Percentiles rank a stretch among this genome's conserved stretches.
Conservation (phyloP, 164 flowering plant species). For the Stephania japonica region DNA sequence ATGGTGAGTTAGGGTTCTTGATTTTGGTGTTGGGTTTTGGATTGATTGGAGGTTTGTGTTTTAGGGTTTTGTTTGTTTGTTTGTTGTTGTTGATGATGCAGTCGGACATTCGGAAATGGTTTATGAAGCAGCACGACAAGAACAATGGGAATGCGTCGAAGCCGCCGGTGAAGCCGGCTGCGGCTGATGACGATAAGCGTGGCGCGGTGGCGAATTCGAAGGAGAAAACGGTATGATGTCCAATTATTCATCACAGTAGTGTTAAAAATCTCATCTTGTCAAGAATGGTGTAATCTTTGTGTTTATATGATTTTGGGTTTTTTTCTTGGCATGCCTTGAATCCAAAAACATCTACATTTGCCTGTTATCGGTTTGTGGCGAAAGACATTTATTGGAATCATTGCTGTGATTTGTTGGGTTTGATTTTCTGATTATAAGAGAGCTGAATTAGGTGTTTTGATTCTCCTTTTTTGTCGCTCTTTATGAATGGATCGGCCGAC, state of each 20-base stretch:
- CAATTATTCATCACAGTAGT: not conserved
- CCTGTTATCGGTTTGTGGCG: not conserved
- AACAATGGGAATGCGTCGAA: conserved; percentile 43
- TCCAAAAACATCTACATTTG: not conserved
- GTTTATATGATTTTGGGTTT: not conserved
- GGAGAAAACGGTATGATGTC: conserved; percentile 30
- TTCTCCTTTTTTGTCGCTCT: not conserved
- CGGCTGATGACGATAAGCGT: conserved; percentile 16
- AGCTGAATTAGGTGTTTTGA: not conserved
- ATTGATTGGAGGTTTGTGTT: not conserved
- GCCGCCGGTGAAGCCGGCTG: conserved; percentile 25
- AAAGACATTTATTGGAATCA: not conserved
- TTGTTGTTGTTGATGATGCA: conserved; percentile 14
- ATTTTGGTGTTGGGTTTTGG: not conserved
- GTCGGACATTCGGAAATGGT: conserved; percentile 91
- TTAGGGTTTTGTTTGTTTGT: not conserved
- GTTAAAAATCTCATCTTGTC: not conserved
- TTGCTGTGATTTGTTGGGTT: not conserved
- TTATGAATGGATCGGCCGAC: no score
- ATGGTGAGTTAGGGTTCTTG: conserved; percentile 20
- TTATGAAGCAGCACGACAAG: conserved; percentile 66
- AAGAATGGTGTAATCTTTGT: not conserved
- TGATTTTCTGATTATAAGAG: not conserved
- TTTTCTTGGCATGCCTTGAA: not conserved
- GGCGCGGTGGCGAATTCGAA: conserved; percentile 19